Conservation (phyloP, 495 filamentous ascomycete genomes). For the Hyaloscypha finlandica region DNA sequence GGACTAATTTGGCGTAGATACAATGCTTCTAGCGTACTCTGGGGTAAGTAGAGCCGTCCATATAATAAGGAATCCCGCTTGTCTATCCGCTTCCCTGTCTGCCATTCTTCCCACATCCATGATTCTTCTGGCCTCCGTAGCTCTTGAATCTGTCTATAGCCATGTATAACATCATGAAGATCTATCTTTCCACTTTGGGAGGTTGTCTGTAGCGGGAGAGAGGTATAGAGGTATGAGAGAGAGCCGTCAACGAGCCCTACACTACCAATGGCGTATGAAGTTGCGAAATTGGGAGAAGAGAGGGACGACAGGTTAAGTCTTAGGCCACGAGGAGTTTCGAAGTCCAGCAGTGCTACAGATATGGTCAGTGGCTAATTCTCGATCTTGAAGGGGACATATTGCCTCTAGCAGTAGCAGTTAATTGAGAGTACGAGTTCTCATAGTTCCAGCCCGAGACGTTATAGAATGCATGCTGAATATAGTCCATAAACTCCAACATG, state of each 20-base stretch:
- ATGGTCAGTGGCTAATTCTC: conserved; percentile 4
- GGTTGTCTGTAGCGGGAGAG: conserved; percentile 61
- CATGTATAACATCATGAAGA: conserved; percentile 63
- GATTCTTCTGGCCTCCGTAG: conserved; percentile 48
- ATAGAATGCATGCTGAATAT: conserved; percentile 91
- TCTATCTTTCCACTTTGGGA: conserved; percentile 61
- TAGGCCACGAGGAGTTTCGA: conserved; percentile 75
- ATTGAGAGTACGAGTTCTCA: conserved; percentile 88
- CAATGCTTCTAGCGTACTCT: conserved; percentile 81
- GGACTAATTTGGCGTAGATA: conserved; percentile 82
- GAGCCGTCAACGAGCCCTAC: conserved; percentile 88
- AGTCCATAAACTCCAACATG: conserved; percentile 99
- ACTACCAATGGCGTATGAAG: conserved; percentile 83
- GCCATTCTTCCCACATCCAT: conserved; percentile 54
- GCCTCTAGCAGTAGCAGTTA: conserved; percentile 87
- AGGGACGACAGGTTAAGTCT: conserved; percentile 87
- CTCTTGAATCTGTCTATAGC: conserved; percentile 67
- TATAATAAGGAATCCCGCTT: conserved; percentile 73
- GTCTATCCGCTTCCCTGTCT: conserved; percentile 44
- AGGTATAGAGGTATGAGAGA: conserved; percentile 87
- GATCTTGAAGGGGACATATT: conserved; percentile 24
- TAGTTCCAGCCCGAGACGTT: conserved; percentile 84
- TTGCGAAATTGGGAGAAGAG: conserved; percentile 86
- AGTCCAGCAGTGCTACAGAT: conserved; percentile 75
- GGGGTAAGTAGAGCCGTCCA: conserved; percentile 84